Percentiles rank a stretch among this genome's conserved stretches.
Evolutionary conservation across 2,329 filamentous ascomycete genomes (phyloP).

Genomic region (Coniochaeta prunicola): DNA sequence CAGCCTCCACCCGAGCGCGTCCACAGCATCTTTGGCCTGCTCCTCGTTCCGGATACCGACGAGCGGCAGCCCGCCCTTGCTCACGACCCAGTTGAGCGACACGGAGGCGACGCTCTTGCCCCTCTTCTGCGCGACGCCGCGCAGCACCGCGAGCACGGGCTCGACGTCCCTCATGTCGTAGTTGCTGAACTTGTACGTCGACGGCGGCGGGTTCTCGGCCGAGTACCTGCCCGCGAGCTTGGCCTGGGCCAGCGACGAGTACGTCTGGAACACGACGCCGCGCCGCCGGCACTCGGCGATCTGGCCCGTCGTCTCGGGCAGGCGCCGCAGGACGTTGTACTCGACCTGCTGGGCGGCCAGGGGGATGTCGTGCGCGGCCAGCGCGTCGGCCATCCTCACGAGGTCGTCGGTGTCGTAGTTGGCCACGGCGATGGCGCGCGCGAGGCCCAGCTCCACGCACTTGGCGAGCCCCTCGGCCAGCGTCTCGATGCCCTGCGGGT

Average conservation of each 20-base stretch:
- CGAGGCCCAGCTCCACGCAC: conserved; percentile 31
- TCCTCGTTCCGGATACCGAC: conserved; percentile 30
- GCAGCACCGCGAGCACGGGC: conserved; percentile 25
- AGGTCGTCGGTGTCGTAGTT: conserved; percentile 34
- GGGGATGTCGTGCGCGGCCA: conserved; percentile 26
- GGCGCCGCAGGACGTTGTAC: conserved; percentile 31
- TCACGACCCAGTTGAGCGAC: conserved; percentile 34
- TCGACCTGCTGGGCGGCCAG: conserved; percentile 37
- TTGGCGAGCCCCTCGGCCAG: conserved; percentile 32
- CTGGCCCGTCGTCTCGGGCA: conserved; percentile 30
- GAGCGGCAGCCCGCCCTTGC: conserved; percentile 33
- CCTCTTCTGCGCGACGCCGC: conserved; percentile 24
- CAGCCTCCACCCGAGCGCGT: conserved; percentile 32
- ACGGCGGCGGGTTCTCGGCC: conserved; percentile 25
- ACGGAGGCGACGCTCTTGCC: conserved; percentile 27
- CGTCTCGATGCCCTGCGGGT: conserved; percentile 26
- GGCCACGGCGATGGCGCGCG: conserved; percentile 33
- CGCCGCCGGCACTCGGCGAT: conserved; percentile 29
- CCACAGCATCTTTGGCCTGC: conserved; percentile 29
- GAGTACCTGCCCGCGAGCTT: conserved; percentile 27
- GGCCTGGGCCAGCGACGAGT: conserved; percentile 30
- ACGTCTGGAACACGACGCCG: conserved; percentile 33
- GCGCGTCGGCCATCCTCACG: conserved; percentile 31
- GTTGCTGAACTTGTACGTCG: conserved; percentile 28
- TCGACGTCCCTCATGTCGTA: conserved; percentile 36